Conservation (phyloP, 108 stramenopile genomes). For the Cyclotella cryptica region DNA sequence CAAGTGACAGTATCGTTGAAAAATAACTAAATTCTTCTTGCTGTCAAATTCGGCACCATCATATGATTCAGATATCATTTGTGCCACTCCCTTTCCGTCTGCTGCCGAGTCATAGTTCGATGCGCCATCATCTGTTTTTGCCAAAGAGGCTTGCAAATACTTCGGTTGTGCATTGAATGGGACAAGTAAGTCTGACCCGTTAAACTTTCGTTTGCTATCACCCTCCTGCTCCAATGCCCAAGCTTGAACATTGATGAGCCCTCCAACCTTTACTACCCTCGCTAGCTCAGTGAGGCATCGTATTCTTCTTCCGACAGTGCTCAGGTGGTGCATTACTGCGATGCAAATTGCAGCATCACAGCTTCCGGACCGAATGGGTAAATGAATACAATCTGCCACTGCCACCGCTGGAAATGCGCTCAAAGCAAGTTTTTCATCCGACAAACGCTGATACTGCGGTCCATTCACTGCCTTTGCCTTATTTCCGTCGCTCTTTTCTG, state of each 20-base stretch:
- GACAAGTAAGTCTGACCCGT: slow-evolving; percentile 92
- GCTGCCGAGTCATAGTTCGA: slow-evolving; percentile 10
- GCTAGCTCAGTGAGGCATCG: slow-evolving; percentile 87
- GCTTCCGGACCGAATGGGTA: slow-evolving; percentile 81
- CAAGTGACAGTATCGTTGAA: slow-evolving; percentile 98
- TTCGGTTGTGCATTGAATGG: slow-evolving; percentile 96
- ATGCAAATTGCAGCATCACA: slow-evolving; percentile 98
- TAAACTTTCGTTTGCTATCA: slow-evolving; percentile 85
- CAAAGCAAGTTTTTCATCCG: slow-evolving; percentile 56
- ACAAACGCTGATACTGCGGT: slow-evolving; percentile 70
- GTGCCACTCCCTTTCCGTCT: slow-evolving; percentile 71
- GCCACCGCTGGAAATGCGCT: slow-evolving; percentile 78
- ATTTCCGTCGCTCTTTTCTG: slow-evolving; percentile 1
- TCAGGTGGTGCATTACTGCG: slow-evolving; percentile 98
- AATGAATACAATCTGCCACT: slow-evolving; percentile 90
- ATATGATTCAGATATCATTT: slow-evolving; percentile 75
- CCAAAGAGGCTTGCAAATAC: slow-evolving; percentile 58
- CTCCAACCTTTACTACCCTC: slow-evolving; percentile 87
- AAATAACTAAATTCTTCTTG: slow-evolving; percentile 90
- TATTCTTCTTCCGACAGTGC: slow-evolving; percentile 84
- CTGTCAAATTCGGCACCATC: slow-evolving; percentile 83
- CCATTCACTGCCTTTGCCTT: slow-evolving; percentile 31
- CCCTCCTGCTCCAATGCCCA: slow-evolving; percentile 97
- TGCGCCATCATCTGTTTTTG: background rate
- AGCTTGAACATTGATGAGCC: slow-evolving; percentile 91